Evolutionary conservation across 306 rosid genomes (phyloP), one percentile per base, ranked within the genome.

Genomic region (Prunus persica): DNA sequence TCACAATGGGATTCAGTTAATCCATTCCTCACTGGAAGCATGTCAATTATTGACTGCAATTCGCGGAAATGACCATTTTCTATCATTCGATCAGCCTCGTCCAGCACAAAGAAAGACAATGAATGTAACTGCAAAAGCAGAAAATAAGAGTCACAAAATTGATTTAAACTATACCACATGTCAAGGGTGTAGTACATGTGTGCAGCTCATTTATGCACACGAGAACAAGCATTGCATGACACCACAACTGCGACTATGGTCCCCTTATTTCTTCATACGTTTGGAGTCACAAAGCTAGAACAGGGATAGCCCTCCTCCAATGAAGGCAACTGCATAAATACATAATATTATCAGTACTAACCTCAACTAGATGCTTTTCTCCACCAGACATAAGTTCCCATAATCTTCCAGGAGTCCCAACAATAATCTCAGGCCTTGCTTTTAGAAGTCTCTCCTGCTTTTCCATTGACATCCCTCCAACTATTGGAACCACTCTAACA

Each of bases 11-110:
- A 88, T 73, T 76, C 87, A 20, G 74, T 3, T 12, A 89, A 79
- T 52, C 68, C 41, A 79, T 76, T 89, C 78, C 89, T 65, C 77
- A 79, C 67, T 77, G 99, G 97, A 83, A 92, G 97, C 97, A 89
- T 88, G 81, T 95, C 99, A 73, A 91, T 88, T 85, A 95, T 95
- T 65, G 93, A 92, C 81, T 90, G 97, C 85, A 92, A 78, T 89
- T 95, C 96, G 76, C 82, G 94, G 76, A 92, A 95, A 85, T 95
- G 97, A 34, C 97, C 99, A 74, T 79, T 85, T 82, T 95, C 90
- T 76, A 92, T 87, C 99, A 95, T 95, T 70, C 96, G 89, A 87
- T 95, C 97, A 80, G 99, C 99, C 88, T 95, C 99, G 24, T 95
- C 99, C 75, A 95, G 88, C 78, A 95, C 97, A 83, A 95, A 92